Evolutionary conservation across 768 basidiomycete species (phyloP).

Genomic region (Auricularia cornea): DNA sequence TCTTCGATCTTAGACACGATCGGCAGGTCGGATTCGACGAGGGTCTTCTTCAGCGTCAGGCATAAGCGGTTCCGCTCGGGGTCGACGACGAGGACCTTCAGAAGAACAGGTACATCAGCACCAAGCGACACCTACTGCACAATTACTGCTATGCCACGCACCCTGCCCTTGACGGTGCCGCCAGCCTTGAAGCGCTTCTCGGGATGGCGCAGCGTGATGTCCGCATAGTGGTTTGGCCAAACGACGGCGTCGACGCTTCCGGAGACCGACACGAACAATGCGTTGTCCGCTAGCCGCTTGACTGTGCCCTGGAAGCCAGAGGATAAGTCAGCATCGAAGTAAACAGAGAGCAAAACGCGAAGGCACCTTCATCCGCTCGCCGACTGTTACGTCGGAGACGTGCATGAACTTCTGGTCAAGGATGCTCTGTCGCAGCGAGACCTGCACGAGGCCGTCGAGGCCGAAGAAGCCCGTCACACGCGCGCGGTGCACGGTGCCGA

Average conservation of each 20-base stretch:
- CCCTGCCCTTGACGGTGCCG: constrained; percentile 74
- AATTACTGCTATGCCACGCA: constrained; percentile 33
- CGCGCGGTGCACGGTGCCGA: constrained; percentile 70
- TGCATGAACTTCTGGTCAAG: constrained; percentile 82
- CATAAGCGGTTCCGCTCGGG: constrained; percentile 70
- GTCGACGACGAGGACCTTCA: constrained; percentile 76
- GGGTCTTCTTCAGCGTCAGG: constrained; percentile 84
- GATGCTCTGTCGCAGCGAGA: constrained; percentile 77
- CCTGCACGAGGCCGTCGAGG: constrained; percentile 80
- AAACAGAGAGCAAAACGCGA: too few relatives aligned
- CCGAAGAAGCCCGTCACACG: constrained; percentile 80
- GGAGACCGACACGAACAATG: constrained; percentile 76
- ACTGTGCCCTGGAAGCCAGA: constrained; percentile 42
- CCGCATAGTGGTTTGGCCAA: constrained; percentile 93
- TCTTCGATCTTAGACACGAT: constrained; percentile 59
- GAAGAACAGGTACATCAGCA: neutral
- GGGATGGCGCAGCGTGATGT: constrained; percentile 90
- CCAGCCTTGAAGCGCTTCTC: constrained; percentile 84
- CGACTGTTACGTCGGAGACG: constrained; percentile 73
- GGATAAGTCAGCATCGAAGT: too few relatives aligned
- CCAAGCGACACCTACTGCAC: neutral
- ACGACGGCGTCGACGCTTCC: constrained; percentile 88
- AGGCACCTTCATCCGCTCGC: constrained; percentile 82
- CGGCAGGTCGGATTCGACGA: constrained; percentile 73
- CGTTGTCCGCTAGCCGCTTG: constrained; percentile 72